Conservation (phyloP, 2,329 filamentous ascomycete species). For the Chlorencoelia australis region DNA sequence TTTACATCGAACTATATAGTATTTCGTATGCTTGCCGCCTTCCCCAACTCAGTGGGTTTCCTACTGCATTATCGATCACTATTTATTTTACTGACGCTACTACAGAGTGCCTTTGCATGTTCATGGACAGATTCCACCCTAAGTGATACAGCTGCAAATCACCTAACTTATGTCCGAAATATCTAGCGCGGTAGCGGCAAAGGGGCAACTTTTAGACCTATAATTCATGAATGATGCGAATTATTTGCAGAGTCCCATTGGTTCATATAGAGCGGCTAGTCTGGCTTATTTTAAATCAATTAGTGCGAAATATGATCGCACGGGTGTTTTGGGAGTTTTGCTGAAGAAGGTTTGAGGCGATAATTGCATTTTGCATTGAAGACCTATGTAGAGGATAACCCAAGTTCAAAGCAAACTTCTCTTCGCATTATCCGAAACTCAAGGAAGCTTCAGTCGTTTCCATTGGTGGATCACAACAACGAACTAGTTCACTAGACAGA, state of each 20-base stretch:
- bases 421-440: too few species aligned
- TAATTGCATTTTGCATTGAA: too few species aligned
- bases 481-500: too few species aligned
- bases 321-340: neutral
- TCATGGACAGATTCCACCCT: neutral
- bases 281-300: neutral
- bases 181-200: neutral
- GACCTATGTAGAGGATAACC: too few species aligned
- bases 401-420: too few species aligned
- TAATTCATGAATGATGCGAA: neutral
- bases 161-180: neutral
- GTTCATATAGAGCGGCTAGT: neutral
- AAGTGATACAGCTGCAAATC: neutral
- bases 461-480: too few species aligned
- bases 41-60: neutral
- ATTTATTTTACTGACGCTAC: neutral
- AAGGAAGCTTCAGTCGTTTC: too few species aligned
- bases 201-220: neutral
- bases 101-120: neutral
- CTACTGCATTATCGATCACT: neutral
- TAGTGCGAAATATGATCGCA: neutral
- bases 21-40: too few species aligned
- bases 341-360: too few species aligned
- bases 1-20: too few species aligned
- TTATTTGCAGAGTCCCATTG: neutral